A percentile compares a stretch with the other conserved stretches of the same genome.
phyloP scores from a whole-genome alignment of 73 alveolate genomes.

The Paramecium sexaurelia region DNA sequence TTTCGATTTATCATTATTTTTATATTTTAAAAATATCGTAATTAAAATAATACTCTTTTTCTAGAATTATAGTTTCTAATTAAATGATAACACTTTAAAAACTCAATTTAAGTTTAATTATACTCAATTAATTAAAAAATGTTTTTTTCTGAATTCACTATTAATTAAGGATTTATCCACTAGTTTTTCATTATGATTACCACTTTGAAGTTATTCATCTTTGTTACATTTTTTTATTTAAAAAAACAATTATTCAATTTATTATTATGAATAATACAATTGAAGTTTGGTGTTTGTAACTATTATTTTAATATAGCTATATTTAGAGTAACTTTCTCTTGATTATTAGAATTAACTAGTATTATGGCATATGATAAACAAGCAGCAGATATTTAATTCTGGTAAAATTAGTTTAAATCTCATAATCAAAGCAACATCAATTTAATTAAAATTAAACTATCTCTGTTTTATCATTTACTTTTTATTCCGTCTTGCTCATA shows the following conservation, averaged over 20 bases:
- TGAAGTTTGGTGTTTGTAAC: no score
- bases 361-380: not conserved
- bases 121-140: not conserved
- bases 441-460: not conserved
- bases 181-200: not conserved
- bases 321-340: not conserved
- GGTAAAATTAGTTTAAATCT: not conserved
- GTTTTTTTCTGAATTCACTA: not conserved
- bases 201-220: not conserved
- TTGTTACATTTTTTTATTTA: not conserved
- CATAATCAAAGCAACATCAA: not conserved
- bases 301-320: no score
- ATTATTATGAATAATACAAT: no score
- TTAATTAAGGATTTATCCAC: not conserved
- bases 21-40: not conserved
- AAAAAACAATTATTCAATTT: no score
- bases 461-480: not conserved
- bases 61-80: not conserved
- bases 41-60: not conserved
- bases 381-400: not conserved
- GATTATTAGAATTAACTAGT: not conserved
- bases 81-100: not conserved
- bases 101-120: not conserved
- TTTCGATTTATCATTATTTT: not conserved
- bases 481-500: not conserved